Base-by-base conservation (phyloP, 1,139 yeast genomes). In the Protomyces inundatus region DNA sequence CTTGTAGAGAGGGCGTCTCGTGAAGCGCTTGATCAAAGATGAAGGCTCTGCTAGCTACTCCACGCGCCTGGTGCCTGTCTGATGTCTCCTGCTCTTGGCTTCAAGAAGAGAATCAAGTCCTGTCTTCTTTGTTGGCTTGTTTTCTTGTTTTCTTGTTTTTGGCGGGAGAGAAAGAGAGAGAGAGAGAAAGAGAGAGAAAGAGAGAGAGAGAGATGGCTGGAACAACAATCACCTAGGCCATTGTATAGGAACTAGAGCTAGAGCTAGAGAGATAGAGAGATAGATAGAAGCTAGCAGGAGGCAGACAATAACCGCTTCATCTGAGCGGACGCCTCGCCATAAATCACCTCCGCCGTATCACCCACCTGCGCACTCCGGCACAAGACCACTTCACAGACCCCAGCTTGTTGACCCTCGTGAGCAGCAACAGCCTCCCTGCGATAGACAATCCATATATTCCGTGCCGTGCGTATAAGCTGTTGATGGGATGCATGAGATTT, bases 321-420 rank as follows among this genome's bases (percentile, higher is more conserved):
- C 48, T 42, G 32, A 10, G 16, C 32, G 7, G 32, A 14, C 23
- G 48, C 62, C 4, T 37, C 34, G 7, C 33, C n/a, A 7, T 58
- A 48, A 34, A 58, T 35, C n/a, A 42, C 51, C 53, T 58, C 62
- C 35, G 54, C 34, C 32, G 62, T 50, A 10, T 58, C 62, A 30
- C 62, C 62, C 32, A 32, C 35, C 33, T 51, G 35, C 30, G 56
- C 56, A 39, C 56, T 51, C 37, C 52, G 51, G 40, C 52, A 46
- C 35, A 52, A 16, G 7, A 58, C 35, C 32, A 58, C 52, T 12
- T 48, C 54, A 35, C 56, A 48, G 30, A 12, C 23, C 30, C 33
- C 56, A 23, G 23, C 2, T 2, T 23, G 23, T 23, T 23, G 23
- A 23, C 23, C 23, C 23, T 23, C 23, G 1, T 23, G 23, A 23